Base-by-base conservation (phyloP, 2,329 filamentous ascomycete species). In the Colletotrichum simmondsii region DNA sequence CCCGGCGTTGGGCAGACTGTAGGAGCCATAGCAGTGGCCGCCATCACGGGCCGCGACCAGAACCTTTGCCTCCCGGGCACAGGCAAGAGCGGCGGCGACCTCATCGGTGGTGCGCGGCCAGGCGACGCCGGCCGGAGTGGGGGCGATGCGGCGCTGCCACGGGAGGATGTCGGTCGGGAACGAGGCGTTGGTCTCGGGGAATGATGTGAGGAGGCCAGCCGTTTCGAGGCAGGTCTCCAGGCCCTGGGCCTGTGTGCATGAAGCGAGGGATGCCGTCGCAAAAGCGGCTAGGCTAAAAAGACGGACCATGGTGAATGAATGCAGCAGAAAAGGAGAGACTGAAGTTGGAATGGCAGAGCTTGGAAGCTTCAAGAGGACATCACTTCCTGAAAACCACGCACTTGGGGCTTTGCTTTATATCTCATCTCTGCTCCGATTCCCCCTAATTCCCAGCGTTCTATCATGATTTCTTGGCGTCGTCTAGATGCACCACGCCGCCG, bases 101-200 rank as follows among this genome's bases (percentile, higher is more conserved):
- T 75, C 62, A 5, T 69, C 65, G 10, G 63, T 65, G 12, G 53
- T 75, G 5, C 72, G 58, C 8, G 73, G 73, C 65, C 60, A 74
- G 49, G 71, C 62, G 42, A 75, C 71, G n/a, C 65, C 73, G 49
- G 66, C 73, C 22, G 73, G 71, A 49, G 61, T 71, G 7, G 73
- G 71, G 22, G 66, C 65, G 28, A 75, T 70, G 30, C 73, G 73
- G 66, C 63, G 68, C 60, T 75, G 71, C 66, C 72, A 75, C 10
- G 67, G 56, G 37, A 46, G 59, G 30, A 66, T 52, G 37, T 73
- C 71, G 58, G 52, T 54, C 16, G 71, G 59, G 58, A 72, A 74
- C 8, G 70, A 64, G 22, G 70, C 70, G 49, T 74, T 72, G 14
- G 61, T 69, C 42, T 62, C 67, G 70, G 71, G 65, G 32, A 74